phyloP scores from a whole-genome alignment of 345 rosid genomes.

The Rhodamnia argentea region DNA sequence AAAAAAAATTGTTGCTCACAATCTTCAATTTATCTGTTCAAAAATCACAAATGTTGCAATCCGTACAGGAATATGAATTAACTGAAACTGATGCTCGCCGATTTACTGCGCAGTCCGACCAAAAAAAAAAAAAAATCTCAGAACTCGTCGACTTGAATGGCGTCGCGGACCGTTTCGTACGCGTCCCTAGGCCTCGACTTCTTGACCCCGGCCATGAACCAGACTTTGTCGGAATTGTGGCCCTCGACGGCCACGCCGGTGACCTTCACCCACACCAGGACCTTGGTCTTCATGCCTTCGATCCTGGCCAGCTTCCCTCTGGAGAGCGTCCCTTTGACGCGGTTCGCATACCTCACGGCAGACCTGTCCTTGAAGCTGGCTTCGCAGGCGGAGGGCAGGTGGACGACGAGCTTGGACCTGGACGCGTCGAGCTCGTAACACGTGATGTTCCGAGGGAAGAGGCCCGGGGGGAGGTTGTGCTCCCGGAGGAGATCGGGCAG shows the following conservation, averaged over 20 bases:
- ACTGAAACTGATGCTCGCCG: not conserved
- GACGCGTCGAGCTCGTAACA: constrained; percentile 24
- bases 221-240: constrained; percentile 23
- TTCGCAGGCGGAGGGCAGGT: constrained; percentile 18
- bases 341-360: constrained; percentile 10
- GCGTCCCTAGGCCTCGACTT: constrained; percentile 18
- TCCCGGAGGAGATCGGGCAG: constrained; percentile 25
- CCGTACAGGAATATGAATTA: not conserved
- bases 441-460: constrained; percentile 21
- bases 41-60: not conserved
- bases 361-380: constrained; percentile 29
- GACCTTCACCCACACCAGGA: constrained; percentile 29
- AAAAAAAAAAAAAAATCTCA: not conserved
- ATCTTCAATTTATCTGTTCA: not conserved
- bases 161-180: constrained; percentile 12
- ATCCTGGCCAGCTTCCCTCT: constrained; percentile 22
- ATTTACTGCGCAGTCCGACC: not conserved
- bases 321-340: constrained; percentile 16
- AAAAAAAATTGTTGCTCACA: no score
- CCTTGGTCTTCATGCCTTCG: constrained; percentile 36
- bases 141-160: constrained; percentile 15
- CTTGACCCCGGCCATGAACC: constrained; percentile 29
- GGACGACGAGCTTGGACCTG: constrained; percentile 9
- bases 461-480: constrained; percentile 19
- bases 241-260: constrained; percentile 17